Evolutionary conservation across 2,329 filamentous ascomycete genomes (phyloP), one percentile per base, ranked within the genome.

Genomic region (Penicillium glabrum): DNA sequence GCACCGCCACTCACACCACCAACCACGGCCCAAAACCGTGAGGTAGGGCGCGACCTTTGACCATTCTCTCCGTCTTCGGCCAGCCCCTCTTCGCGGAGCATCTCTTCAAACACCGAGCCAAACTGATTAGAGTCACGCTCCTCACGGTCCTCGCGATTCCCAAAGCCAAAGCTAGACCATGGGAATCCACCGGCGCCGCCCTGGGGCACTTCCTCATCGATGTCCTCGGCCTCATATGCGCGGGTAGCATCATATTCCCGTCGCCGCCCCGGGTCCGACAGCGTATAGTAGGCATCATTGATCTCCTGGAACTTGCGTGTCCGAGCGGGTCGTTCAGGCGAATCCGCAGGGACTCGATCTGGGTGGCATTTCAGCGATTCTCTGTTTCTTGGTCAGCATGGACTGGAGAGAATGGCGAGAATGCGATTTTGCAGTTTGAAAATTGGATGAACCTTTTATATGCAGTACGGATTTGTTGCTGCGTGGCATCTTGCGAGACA

Each of bases 341-440:
- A 93, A 76, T 92, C 86, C 63, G 84, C 79, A 27, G 92, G 83
- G 41, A 99, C 91, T 58, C 95, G 90, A 74, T 99, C 95, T 1
- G 93, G 93, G 74, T 98, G 93, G 62, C 90, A 92, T 77, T 95
- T 96, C 46, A 98, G 81, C 5, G 93, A 93, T 67, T 90, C 90
- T 71, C 89, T 92, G 69, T 2, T 21, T 56, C 29, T 50, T 47
- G 46, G 58, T 47, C 52, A 64, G 61, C 54, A 23, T 48, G 46
- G 19, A 5, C 19, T 31, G 16, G 5, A 24, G 16, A 7, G 21
- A 13, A 26, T 19, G 24, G 21, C 21, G 21, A 19, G 10, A 10
- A 23, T n/a, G n/a, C 10, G 37, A 23, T 23, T 37, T 10, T 21
- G 23, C 21, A 35, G 7, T 6, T 11, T 26, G 5, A 3, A 2